These are phyloP conservation scores for Henckelia pumila DNA, from an alignment of 257 asterid species.

Conservation along the genomic window DNA sequence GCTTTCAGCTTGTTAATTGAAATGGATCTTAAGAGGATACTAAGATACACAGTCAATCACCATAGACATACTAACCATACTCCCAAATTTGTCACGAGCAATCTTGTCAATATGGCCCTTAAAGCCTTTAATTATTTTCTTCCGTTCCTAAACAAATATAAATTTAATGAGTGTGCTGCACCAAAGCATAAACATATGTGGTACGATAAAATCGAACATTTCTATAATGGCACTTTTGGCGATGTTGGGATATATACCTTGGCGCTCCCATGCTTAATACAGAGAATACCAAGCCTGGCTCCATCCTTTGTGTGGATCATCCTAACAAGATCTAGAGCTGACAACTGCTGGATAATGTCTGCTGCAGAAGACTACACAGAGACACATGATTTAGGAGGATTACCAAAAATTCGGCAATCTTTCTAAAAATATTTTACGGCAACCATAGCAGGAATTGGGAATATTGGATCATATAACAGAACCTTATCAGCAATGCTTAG, in stretches of 20 bases:
- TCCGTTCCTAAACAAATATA: constrained; percentile 62
- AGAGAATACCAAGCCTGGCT: constrained; percentile 68
- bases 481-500: constrained; percentile 80
- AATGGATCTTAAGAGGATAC: not conserved
- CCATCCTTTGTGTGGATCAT: constrained; percentile 92
- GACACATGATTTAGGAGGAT: constrained; percentile 42
- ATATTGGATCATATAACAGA: constrained; percentile 15
- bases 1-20: not conserved
- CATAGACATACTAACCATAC: constrained; percentile 47
- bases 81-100: constrained; percentile 73
- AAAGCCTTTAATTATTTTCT: constrained; percentile 89
- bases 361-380: constrained; percentile 76
- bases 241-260: constrained; percentile 51
- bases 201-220: constrained; percentile 8
- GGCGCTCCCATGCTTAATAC: constrained; percentile 86
- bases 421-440: not conserved
- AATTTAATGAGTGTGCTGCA: constrained; percentile 11
- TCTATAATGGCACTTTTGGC: not conserved
- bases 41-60: not conserved
- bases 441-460: constrained; percentile 1
- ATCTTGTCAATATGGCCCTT: constrained; percentile 69
- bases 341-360: constrained; percentile 72
- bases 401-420: not conserved
- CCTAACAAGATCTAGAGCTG: constrained; percentile 65
- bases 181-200: constrained; percentile 4